Conservation (phyloP, 129 eudicot species). For the Silybum marianum region DNA sequence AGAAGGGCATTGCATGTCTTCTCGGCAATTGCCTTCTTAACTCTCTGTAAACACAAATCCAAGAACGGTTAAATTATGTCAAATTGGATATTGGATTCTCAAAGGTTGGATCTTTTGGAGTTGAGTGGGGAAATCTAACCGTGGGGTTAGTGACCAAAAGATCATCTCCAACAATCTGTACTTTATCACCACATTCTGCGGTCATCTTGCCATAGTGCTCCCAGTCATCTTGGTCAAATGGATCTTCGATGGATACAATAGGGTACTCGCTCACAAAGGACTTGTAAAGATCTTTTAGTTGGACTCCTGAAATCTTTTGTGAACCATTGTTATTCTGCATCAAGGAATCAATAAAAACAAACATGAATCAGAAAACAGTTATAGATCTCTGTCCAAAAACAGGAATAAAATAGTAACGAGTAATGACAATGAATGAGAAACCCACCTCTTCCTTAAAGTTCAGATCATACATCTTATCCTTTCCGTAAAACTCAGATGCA, state of each 20-base stretch:
- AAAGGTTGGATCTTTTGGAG: not conserved
- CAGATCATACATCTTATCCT: conserved; percentile 85
- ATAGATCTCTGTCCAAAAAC: not conserved
- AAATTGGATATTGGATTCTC: not conserved
- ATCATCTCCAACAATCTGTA: conserved; percentile 98
- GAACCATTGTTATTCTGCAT: conserved; percentile 80
- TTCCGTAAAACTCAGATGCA: conserved; percentile 90
- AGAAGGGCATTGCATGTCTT: conserved; percentile 98
- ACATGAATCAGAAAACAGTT: not conserved
- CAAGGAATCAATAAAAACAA: not conserved
- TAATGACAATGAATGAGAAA: not conserved
- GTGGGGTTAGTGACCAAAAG: conserved; percentile 97
- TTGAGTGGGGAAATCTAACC: conserved; percentile 43
- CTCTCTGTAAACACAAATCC: conserved; percentile 58
- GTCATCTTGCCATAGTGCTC: conserved; percentile 82
- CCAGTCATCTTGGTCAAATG: conserved; percentile 99
- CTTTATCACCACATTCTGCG: conserved; percentile 73
- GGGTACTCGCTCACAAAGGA: conserved; percentile 86
- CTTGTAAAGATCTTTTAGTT: conserved; percentile 91
- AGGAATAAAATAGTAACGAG: not conserved
- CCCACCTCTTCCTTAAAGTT: conserved; percentile 98
- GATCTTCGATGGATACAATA: conserved; percentile 94
- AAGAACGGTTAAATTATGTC: conserved; percentile 4
- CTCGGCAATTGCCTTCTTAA: conserved; percentile 83
- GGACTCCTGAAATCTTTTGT: conserved; percentile 85